phyloP scores from a whole-genome alignment of 164 flowering plant species.

The Euptelea pleiosperma region DNA sequence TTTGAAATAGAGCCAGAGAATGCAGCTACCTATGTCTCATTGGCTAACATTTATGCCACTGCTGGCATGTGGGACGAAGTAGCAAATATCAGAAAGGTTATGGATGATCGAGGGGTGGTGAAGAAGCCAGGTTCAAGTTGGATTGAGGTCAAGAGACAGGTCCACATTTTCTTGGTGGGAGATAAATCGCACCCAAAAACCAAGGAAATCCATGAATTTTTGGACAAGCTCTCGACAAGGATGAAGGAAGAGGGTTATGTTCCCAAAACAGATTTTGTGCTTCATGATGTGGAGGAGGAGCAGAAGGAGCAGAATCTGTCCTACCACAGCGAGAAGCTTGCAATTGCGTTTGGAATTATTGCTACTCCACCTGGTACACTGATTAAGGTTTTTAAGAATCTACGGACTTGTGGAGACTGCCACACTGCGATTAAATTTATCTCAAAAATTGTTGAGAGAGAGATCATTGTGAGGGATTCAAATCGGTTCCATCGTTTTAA shows the following conservation, averaged over 20 bases:
- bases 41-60: slow-evolving; percentile 32
- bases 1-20: slow-evolving; percentile 34
- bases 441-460: slow-evolving; percentile 28
- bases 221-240: slow-evolving; percentile 25
- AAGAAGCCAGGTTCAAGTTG: slow-evolving; percentile 37
- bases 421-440: slow-evolving; percentile 28
- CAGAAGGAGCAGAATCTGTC: slow-evolving; percentile 35
- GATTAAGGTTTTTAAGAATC: slow-evolving; percentile 35
- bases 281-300: slow-evolving; percentile 38
- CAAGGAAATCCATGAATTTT: slow-evolving; percentile 23
- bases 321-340: slow-evolving; percentile 37
- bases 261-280: slow-evolving; percentile 31
- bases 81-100: slow-evolving; percentile 22
- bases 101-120: slow-evolving; percentile 26
- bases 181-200: slow-evolving; percentile 25
- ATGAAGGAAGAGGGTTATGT: slow-evolving; percentile 38
- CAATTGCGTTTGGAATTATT: slow-evolving; percentile 35
- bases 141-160: slow-evolving; percentile 23
- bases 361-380: slow-evolving; percentile 29
- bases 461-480: slow-evolving; percentile 31
- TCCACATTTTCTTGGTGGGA: slow-evolving; percentile 30
- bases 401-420: slow-evolving; percentile 35
- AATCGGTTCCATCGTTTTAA: slow-evolving; percentile 32
- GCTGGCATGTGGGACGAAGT: slow-evolving; percentile 37
- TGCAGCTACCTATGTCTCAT: slow-evolving; percentile 34